Conservation (phyloP, 1,284 basidiomycete genomes). For the Tilletia caries region DNA sequence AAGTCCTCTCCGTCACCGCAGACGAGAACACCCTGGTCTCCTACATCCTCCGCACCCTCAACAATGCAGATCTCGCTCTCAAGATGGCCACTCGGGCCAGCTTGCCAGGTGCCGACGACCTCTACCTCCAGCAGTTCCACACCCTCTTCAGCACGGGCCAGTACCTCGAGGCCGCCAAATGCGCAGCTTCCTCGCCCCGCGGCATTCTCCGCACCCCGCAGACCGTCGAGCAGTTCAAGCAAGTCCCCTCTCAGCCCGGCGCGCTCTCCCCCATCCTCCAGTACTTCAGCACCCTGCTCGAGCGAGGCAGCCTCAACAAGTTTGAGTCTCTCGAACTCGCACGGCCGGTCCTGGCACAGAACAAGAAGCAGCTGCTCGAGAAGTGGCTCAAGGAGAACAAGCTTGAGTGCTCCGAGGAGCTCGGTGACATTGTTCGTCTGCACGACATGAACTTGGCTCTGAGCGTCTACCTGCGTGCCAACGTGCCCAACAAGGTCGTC, state of each 20-base stretch:
- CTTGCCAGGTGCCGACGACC: slow-evolving; percentile 93
- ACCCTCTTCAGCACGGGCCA: slow-evolving; percentile 85
- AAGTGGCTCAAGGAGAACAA: slow-evolving; percentile 99
- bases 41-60: slow-evolving; percentile 87
- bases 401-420: slow-evolving; percentile 96
- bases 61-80: slow-evolving; percentile 97
- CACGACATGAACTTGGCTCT: slow-evolving; percentile 98
- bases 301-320: slow-evolving; percentile 97
- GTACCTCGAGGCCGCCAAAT: slow-evolving; percentile 93
- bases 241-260: slow-evolving; percentile 82
- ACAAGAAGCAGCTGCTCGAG: slow-evolving; percentile 93
- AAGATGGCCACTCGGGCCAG: slow-evolving; percentile 96
- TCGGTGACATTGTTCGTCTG: slow-evolving; percentile 91
- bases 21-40: slow-evolving; percentile 95
- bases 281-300: slow-evolving; percentile 95
- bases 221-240: slow-evolving; percentile 98
- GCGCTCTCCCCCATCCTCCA: slow-evolving; percentile 94
- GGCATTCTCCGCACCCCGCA: slow-evolving; percentile 92
- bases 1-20: slow-evolving; percentile 93
- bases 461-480: slow-evolving; percentile 95
- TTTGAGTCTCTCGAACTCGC: slow-evolving; percentile 94
- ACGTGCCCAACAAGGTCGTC: slow-evolving; percentile 92
- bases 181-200: slow-evolving; percentile 94
- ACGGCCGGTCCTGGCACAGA: slow-evolving; percentile 90
- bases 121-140: slow-evolving; percentile 94